phyloP scores from a whole-genome alignment of 176 grass and related monocot species.

The Puya raimondii region DNA sequence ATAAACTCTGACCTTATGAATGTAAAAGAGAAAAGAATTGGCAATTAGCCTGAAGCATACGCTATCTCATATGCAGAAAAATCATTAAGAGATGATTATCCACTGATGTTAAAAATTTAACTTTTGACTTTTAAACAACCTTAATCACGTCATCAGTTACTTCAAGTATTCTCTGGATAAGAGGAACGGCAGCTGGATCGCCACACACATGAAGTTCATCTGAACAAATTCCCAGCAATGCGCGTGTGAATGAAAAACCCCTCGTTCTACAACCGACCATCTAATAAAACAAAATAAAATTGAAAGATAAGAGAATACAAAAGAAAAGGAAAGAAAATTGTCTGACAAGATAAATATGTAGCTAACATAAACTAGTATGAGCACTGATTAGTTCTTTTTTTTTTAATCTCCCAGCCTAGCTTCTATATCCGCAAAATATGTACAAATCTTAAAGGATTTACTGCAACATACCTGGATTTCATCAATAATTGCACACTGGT shows the following conservation, averaged over 20 bases:
- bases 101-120: background rate
- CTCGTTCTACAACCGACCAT: constrained; percentile 93
- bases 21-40: too few species aligned
- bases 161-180: constrained; percentile 84
- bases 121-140: constrained; percentile 30
- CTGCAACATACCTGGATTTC: constrained; percentile 79
- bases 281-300: constrained; percentile 29
- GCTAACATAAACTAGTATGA: too few species aligned
- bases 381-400: too few species aligned
- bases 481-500: constrained; percentile 88
- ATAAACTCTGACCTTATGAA: too few species aligned
- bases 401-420: background rate
- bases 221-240: constrained; percentile 81
- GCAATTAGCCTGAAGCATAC: too few species aligned
- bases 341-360: background rate
- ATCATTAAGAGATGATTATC: background rate
- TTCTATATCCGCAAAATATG: background rate
- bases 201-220: constrained; percentile 98
- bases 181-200: constrained; percentile 86
- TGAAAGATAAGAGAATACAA: background rate
- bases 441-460: constrained; percentile 4
- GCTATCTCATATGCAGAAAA: too few species aligned
- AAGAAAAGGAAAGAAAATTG: background rate
- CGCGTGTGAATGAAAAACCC: constrained; percentile 87
- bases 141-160: constrained; percentile 74